Conservation (phyloP, 352 stramenopile species). For the Phytophthora megakarya region DNA sequence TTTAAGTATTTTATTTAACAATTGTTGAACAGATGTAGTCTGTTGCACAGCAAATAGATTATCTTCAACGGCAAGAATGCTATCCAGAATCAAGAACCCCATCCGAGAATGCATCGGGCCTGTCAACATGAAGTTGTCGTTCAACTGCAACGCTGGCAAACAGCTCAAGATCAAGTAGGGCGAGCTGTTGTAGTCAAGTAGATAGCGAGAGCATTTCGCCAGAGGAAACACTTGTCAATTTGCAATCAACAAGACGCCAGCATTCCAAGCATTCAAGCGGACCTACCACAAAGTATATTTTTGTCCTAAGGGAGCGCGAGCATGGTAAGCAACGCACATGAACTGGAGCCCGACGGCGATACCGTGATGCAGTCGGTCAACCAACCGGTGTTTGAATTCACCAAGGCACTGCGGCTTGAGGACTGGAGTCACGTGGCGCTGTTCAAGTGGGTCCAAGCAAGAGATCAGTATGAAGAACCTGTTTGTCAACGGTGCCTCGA, state of each 20-base stretch:
- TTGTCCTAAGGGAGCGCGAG: background rate
- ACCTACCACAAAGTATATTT: conserved; percentile 38
- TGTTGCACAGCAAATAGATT: background rate
- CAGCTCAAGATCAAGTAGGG: too few species aligned
- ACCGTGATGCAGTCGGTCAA: background rate
- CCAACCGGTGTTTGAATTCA: background rate
- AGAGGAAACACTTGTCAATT: too few species aligned
- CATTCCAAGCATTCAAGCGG: too few species aligned
- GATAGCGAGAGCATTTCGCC: too few species aligned
- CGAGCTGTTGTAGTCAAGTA: too few species aligned
- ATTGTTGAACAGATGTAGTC: too few species aligned
- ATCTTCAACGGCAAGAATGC: background rate
- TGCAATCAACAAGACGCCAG: too few species aligned
- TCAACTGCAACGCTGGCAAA: background rate
- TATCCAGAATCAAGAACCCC: background rate
- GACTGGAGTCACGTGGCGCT: background rate
- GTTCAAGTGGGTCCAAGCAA: background rate
- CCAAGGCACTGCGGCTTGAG: background rate
- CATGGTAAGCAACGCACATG: background rate
- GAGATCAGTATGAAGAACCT: background rate
- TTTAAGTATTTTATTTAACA: too few species aligned
- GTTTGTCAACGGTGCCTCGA: background rate
- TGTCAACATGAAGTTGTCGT: too few species aligned
- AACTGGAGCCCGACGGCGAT: background rate
- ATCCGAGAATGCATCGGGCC: background rate